Conservation (phyloP, 2,329 filamentous ascomycete genomes). For the Drechslera avenae region DNA sequence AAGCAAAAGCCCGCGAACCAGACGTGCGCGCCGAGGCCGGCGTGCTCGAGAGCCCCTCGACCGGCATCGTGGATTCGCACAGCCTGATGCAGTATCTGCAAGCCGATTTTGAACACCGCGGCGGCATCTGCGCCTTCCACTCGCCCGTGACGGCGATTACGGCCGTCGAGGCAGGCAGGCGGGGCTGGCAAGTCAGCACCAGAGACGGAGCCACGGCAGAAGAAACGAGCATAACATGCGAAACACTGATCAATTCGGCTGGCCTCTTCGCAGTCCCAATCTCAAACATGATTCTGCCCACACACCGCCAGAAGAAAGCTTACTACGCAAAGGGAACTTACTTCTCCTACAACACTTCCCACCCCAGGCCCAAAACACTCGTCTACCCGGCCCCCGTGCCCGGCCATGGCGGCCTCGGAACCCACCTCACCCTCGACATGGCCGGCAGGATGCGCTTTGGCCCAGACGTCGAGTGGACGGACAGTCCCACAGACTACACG, state of each 20-base stretch:
- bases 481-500: conserved; percentile 69
- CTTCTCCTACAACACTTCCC: conserved; percentile 76
- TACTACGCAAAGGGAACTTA: conserved; percentile 96
- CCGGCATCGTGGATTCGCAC: conserved; percentile 90
- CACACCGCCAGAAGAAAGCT: conserved; percentile 60
- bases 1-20: conserved; percentile 71
- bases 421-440: conserved; percentile 91
- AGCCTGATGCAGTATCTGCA: conserved; percentile 80
- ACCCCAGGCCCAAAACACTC: conserved; percentile 71
- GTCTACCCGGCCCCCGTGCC: conserved; percentile 87
- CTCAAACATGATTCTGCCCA: conserved; percentile 79
- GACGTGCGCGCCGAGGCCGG: conserved; percentile 73
- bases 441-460: conserved; percentile 85
- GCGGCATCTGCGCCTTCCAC: conserved; percentile 74
- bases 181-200: conserved; percentile 72
- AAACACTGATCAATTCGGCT: conserved; percentile 82
- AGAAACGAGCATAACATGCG: conserved; percentile 67
- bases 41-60: conserved; percentile 81
- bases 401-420: conserved; percentile 83
- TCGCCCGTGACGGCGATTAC: conserved; percentile 68
- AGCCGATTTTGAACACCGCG: conserved; percentile 75
- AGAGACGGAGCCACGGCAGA: conserved; percentile 34
- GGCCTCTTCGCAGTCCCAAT: conserved; percentile 77
- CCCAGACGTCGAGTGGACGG: conserved; percentile 93
- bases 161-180: conserved; percentile 57